phyloP scores from a whole-genome alignment of 202 grass and related monocot species.

The Setaria italica region DNA sequence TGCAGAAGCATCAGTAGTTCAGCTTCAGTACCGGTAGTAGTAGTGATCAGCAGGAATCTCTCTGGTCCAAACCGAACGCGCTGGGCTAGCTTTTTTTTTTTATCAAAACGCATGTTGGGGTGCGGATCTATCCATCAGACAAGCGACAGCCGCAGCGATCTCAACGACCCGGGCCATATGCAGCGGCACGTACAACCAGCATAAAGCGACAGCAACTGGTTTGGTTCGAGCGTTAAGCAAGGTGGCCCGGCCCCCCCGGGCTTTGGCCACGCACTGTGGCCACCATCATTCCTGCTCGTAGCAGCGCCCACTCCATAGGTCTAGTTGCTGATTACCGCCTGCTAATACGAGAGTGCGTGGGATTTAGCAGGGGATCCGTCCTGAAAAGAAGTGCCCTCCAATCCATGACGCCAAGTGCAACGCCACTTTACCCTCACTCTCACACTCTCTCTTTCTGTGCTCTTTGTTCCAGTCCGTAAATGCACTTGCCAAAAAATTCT shows the following conservation, averaged over 20 bases:
- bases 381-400: slow-evolving; percentile 50
- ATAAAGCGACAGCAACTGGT: slow-evolving; percentile 10
- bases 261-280: background rate
- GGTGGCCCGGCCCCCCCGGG: background rate
- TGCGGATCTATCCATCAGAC: background rate
- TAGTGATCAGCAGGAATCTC: background rate
- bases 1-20: background rate
- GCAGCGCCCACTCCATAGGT: background rate
- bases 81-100: background rate
- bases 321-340: slow-evolving; percentile 3
- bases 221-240: slow-evolving; percentile 6
- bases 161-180: slow-evolving; percentile 3
- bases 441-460: background rate
- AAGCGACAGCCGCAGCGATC: slow-evolving; percentile 31
- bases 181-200: background rate
- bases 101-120: slow-evolving; percentile 20
- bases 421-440: background rate
- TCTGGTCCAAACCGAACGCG: background rate
- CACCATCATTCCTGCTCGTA: slow-evolving; percentile 23
- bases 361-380: slow-evolving; percentile 44
- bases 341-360: slow-evolving; percentile 27
- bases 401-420: slow-evolving; percentile 34
- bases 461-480: slow-evolving; percentile 1
- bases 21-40: background rate
- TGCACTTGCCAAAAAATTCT: slow-evolving; percentile 32